Evolutionary conservation across 1,139 yeast genomes (phyloP).

Genomic region (Diutina siamensis): DNA sequence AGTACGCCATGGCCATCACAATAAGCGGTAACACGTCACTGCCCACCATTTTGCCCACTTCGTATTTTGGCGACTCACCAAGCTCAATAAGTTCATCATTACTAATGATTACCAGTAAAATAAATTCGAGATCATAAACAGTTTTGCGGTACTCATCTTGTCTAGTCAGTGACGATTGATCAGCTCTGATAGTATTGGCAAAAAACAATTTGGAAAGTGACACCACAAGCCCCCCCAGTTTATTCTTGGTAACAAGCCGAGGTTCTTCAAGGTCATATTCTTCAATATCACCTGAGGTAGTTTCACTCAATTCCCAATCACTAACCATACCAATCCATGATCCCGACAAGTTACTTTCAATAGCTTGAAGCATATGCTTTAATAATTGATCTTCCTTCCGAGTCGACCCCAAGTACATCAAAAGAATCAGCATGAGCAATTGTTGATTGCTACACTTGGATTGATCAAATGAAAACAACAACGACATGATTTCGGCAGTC

Average conservation of each 20-base stretch:
- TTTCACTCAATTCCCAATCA: conserved; percentile 53
- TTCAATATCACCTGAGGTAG: conserved; percentile 10
- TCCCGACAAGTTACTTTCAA: conserved; percentile 40
- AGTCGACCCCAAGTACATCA: conserved; percentile 51
- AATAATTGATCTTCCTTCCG: conserved; percentile 52
- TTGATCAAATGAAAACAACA: conserved; percentile 36
- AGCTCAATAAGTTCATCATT: conserved; percentile 44
- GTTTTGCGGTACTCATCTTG: conserved; percentile 12
- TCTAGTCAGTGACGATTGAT: neutral
- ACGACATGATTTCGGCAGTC: conserved; percentile 31
- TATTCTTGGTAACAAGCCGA: conserved; percentile 37
- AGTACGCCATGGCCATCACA: conserved; percentile 33
- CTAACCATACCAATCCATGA: conserved; percentile 52
- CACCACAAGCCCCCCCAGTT: conserved; percentile 39
- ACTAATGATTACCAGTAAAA: conserved; percentile 44
- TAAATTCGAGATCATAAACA: conserved; percentile 50
- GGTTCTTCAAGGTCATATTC: conserved; percentile 30
- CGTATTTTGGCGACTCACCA: conserved; percentile 21
- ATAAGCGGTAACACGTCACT: conserved; percentile 47
- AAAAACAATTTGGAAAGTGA: conserved; percentile 44
- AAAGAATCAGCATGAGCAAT: conserved; percentile 37
- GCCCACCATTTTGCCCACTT: conserved; percentile 48
- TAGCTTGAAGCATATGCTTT: conserved; percentile 37
- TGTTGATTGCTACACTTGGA: conserved; percentile 33
- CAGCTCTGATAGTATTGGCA: conserved; percentile 14